Evolutionary conservation across 768 basidiomycete genomes (phyloP).

Genomic region (Calocera viscosa): DNA sequence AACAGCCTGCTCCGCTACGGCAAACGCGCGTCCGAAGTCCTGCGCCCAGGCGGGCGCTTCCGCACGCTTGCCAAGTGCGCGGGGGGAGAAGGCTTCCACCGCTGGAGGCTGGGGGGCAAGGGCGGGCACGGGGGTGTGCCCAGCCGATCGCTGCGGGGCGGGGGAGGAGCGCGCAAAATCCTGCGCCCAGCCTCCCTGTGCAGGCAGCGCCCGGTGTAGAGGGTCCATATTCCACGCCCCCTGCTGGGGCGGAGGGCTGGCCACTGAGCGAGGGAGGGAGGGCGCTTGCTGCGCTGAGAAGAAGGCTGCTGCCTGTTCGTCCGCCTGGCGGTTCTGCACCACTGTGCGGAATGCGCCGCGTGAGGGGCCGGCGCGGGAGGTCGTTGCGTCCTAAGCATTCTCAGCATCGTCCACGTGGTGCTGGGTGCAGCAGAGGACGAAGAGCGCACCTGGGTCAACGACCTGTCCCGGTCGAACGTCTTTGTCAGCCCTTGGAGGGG

Average conservation of each 20-base stretch:
- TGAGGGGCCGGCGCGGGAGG: conserved; percentile 48
- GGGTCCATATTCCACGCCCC: conserved; percentile 7
- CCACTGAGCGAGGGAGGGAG: conserved; percentile 13
- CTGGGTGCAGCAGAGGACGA: neutral
- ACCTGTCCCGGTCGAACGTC: conserved; percentile 65
- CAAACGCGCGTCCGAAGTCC: neutral
- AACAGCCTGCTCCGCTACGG: neutral
- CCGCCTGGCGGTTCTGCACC: neutral
- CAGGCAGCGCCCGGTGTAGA: neutral
- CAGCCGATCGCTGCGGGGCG: neutral
- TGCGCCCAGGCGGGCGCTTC: neutral
- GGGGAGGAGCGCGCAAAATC: neutral
- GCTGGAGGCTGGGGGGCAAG: neutral
- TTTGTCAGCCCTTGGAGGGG: conserved; percentile 70
- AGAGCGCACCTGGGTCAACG: conserved; percentile 56
- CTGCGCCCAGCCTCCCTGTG: neutral
- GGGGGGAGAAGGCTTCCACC: neutral
- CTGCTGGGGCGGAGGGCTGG: conserved; percentile 14
- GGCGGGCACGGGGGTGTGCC: neutral
- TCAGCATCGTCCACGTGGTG: neutral
- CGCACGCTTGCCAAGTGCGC: neutral
- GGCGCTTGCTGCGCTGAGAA: conserved; percentile 9
- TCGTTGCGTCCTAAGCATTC: conserved; percentile 52
- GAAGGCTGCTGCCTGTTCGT: neutral
- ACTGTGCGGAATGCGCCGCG: conserved; percentile 17